Conservation (phyloP, 2,329 filamentous ascomycete species). For the Arachnomyces sp. region DNA sequence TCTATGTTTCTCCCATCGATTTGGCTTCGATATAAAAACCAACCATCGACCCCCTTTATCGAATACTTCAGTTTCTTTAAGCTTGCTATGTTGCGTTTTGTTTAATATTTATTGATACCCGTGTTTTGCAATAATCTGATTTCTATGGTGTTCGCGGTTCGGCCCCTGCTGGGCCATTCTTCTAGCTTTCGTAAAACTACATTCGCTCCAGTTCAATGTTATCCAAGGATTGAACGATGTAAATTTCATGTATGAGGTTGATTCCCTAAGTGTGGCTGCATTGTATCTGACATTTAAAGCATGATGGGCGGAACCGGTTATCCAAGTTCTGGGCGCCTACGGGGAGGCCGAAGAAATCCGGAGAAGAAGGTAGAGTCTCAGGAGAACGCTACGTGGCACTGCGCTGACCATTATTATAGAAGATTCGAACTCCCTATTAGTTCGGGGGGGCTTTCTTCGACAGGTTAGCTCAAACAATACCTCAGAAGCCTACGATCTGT, state of each 20-base stretch:
- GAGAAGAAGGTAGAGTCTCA: slow-evolving; percentile 31
- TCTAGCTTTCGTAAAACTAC: slow-evolving; percentile 22
- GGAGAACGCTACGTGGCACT: background rate
- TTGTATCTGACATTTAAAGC: slow-evolving; percentile 27
- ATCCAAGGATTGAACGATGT: slow-evolving; percentile 15
- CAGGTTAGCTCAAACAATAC: slow-evolving; percentile 43
- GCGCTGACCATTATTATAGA: slow-evolving; percentile 11
- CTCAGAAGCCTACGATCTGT: background rate
- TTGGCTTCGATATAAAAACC: background rate
- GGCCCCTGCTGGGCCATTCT: slow-evolving; percentile 17
- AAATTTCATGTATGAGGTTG: slow-evolving; percentile 28
- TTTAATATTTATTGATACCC: too few relatives aligned
- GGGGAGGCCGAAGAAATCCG: slow-evolving; percentile 52
- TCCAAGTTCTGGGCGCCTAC: slow-evolving; percentile 75
- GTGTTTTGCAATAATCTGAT: too few relatives aligned
- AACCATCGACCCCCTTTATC: too few relatives aligned
- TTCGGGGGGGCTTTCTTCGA: slow-evolving; percentile 64
- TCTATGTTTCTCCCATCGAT: background rate
- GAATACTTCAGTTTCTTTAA: too few relatives aligned
- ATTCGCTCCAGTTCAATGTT: slow-evolving; percentile 12
- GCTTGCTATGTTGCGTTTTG: too few relatives aligned
- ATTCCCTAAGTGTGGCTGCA: background rate
- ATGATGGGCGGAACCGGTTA: slow-evolving; percentile 51
- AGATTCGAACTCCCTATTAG: slow-evolving; percentile 60
- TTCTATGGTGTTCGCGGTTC: slow-evolving; percentile 22